Base-by-base conservation (phyloP, 495 filamentous ascomycete species). In the Aspergillus indologenus region DNA sequence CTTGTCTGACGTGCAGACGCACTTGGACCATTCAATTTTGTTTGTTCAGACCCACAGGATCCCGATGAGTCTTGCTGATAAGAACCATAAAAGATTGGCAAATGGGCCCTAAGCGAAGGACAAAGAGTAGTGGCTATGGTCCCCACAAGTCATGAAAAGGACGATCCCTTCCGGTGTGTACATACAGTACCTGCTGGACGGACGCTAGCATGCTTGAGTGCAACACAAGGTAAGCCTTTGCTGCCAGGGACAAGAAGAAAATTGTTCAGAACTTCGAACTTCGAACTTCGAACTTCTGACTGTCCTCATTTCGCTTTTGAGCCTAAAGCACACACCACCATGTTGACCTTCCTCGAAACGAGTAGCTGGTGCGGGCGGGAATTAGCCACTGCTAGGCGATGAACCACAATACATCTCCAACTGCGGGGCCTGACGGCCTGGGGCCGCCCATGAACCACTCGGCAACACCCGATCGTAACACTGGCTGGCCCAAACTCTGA, bases 381-480 rank as follows among this genome's bases (percentile, higher is more conserved):
- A 40, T 15, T 9, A 29, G 26, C 26, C 34, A 40, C 6, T 11
- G 12, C 34, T 40, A 15, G 34, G 12, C 34, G 34, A 40, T 7
- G 5, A 11, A 40, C 34, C 12, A 40, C 12, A 11, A 40, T 40
- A 11, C 34, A 2, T 24, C 9, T 9, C 48, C 53, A 43, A 3
- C 31, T 19, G 52, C 42, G 44, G 53, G 21, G 44, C 40, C 26
- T 24, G 53, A n/a, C 44, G 29, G 21, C 46, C 46, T 23, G 42
- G 56, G 47, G 47, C 49, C 40, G 49, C 26, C n/a, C 50, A 57
- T 20, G 60, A 62, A 62, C 61, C 61, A 56, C 53, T 63, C 61
- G 61, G 61, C 29, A 54, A 26, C 54, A 51, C 53, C 57, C 61
- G 61, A 63, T 59, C 53, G 43, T 22, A 49, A 45, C 48, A 43